Percentiles rank a stretch among this genome's conserved stretches.
phyloP scores from a whole-genome alignment of 192 early-diverging fungal genomes.

The Backusella circina region DNA sequence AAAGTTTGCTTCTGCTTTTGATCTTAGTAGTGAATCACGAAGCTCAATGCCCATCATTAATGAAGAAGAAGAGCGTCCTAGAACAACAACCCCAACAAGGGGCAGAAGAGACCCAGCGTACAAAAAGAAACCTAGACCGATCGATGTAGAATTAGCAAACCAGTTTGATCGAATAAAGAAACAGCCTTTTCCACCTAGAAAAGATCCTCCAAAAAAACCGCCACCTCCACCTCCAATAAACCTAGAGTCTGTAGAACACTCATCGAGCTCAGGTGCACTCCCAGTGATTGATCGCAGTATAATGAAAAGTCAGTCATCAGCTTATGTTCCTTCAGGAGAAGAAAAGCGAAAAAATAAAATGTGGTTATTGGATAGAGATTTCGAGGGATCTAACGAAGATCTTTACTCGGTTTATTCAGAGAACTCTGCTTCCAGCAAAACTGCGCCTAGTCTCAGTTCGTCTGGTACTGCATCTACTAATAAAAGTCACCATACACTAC shows the following conservation, averaged over 20 bases:
- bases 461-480: constrained; percentile 14
- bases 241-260: not conserved
- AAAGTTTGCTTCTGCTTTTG: constrained; percentile 26
- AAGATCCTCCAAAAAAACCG: not conserved
- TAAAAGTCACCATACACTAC: constrained; percentile 10
- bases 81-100: constrained; percentile 14
- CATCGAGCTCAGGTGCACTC: constrained; percentile 8
- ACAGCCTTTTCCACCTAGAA: not conserved
- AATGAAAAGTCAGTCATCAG: not conserved
- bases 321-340: not conserved
- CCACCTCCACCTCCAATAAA: not conserved
- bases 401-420: constrained; percentile 15
- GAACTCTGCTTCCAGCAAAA: not conserved
- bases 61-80: not conserved
- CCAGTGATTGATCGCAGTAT: constrained; percentile 2
- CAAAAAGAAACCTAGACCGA: constrained; percentile 3
- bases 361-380: not conserved
- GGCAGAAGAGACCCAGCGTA: not conserved
- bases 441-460: constrained; percentile 25
- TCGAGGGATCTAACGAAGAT: constrained; percentile 2
- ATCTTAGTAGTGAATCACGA: constrained; percentile 12
- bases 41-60: not conserved
- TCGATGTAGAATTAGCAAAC: constrained; percentile 24
- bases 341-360: constrained; percentile 8
- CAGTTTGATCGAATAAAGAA: not conserved